These are phyloP conservation scores for Pseudonectria buxi DNA, from an alignment of 2,329 filamentous ascomycete genomes.

Conservation along the genomic window DNA sequence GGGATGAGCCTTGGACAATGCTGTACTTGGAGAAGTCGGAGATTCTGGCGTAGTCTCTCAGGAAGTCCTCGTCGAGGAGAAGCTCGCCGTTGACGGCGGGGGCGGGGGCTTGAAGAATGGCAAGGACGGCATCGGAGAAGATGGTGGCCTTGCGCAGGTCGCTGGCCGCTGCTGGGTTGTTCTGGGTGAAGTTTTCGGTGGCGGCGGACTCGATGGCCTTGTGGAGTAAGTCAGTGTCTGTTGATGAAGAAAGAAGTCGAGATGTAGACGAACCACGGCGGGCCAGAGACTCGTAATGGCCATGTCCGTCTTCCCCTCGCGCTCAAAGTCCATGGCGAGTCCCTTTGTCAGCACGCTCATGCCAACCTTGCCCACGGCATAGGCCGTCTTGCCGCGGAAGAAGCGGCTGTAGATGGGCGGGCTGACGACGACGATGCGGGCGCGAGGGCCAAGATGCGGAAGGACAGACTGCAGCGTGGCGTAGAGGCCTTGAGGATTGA, in stretches of 20 bases:
- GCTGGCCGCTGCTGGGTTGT: conserved; percentile 39
- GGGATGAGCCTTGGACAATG: conserved; percentile 55
- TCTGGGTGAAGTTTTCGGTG: conserved; percentile 47
- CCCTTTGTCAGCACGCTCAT: conserved; percentile 81
- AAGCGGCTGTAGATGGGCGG: conserved; percentile 83
- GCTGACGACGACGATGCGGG: conserved; percentile 69
- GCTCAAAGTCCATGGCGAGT: conserved; percentile 71
- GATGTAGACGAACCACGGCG: conserved; percentile 50
- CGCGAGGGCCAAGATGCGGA: conserved; percentile 54
- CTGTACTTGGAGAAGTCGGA: conserved; percentile 68
- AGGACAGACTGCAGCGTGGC: conserved; percentile 61
- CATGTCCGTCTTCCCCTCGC: conserved; percentile 61
- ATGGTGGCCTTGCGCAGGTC: conserved; percentile 66
- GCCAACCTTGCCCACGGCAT: conserved; percentile 70
- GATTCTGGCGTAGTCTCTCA: conserved; percentile 56
- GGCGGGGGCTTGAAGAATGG: conserved; percentile 57
- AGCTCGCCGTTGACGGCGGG: conserved; percentile 62
- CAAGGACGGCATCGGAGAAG: conserved; percentile 73
- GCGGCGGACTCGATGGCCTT: conserved; percentile 67
- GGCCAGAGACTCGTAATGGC: conserved; percentile 80
- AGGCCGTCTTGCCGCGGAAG: conserved; percentile 79
- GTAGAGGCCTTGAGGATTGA: conserved; percentile 73
- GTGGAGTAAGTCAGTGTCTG: conserved; percentile 1
- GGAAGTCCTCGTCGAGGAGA: conserved; percentile 74
- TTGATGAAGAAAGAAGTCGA: too few species aligned